Evolutionary conservation across 345 rosid species (phyloP), one percentile per base, ranked within the genome.

Genomic region (Gynandropsis gynandra): DNA sequence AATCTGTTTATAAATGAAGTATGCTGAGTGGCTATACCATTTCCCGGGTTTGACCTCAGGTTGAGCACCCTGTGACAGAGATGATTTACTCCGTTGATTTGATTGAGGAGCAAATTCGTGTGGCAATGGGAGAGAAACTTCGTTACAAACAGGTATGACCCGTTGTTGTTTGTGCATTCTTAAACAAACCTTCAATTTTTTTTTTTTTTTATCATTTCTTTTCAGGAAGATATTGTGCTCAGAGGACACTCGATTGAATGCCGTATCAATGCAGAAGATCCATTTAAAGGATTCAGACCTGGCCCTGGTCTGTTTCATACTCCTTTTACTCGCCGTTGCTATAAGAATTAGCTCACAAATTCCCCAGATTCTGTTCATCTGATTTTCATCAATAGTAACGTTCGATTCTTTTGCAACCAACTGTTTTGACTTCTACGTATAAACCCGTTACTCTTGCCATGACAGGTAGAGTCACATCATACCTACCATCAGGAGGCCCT

Each of bases 401-500:
- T 24, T 24, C 29, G 29, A 24, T 24, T 5, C 29, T 24, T 24
- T 24, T 24, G 29, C 29, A 24, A 24, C 29, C 5, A 5, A 24
- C 17, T 4, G 4, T 38, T 41, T 32, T 59, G 49, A 29, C 10
- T 10, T 24, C 47, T 47, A 35, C 1, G 47, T 40, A 10, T 5
- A 52, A 10, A 47, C 9, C 14, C 11, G 10, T 21, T 15, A 11
- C 32, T 52, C 32, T 58, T 19, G 16, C 42, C 49, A 50, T 52
- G 8, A 52, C 84, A 92, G 98, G 98, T 49, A 87, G 93, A 72
- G 82, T 92, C 71, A 87, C 95, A 55, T 69, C 98, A 41, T 92
- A 92, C 63, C 71, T 92, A 67, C 98, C 98, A 55, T 82, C 98
- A 64, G 96, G 98, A 77, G 98, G 98, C 43, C 98, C 98, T n/a